Evolutionary conservation across 371 early-diverging fungal genomes (phyloP).

Genomic region (Mucor saturninus): DNA sequence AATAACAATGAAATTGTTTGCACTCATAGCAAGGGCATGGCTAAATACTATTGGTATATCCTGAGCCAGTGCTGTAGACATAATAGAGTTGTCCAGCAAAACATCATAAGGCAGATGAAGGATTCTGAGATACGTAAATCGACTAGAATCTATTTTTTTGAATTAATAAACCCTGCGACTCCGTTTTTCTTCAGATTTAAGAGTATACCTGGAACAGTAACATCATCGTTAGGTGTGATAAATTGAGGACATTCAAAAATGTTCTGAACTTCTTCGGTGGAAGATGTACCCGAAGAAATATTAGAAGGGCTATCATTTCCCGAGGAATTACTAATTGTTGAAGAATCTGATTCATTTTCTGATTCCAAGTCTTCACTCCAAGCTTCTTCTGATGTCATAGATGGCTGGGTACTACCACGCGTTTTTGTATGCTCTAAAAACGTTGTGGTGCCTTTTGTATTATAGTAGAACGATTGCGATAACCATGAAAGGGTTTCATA

Average conservation of each 20-base stretch:
- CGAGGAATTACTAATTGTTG: not conserved
- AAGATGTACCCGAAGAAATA: not conserved
- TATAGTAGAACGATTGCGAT: constrained; percentile 11
- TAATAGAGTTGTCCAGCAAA: not conserved
- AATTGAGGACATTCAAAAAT: constrained; percentile 33
- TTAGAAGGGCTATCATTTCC: not conserved
- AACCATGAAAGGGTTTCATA: constrained; percentile 33
- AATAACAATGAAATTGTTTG: constrained; percentile 48
- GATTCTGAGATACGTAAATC: not conserved
- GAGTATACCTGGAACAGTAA: constrained; percentile 34
- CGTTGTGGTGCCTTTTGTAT: constrained; percentile 1
- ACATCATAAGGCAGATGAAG: not conserved
- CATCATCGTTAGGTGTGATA: constrained; percentile 50
- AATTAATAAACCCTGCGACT: not conserved
- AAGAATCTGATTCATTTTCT: too few relatives aligned
- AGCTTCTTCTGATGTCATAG: too few relatives aligned
- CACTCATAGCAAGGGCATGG: constrained; percentile 26
- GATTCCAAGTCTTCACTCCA: too few relatives aligned
- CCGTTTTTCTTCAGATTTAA: not conserved
- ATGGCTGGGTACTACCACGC: too few relatives aligned
- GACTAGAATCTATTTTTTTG: not conserved
- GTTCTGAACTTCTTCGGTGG: not conserved
- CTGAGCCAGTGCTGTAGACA: constrained; percentile 37
- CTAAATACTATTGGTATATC: constrained; percentile 37
- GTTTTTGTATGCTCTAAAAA: too few relatives aligned